Base-by-base conservation (phyloP, 2,329 filamentous ascomycete species). In the Lasiodiplodia hormozganensis region DNA sequence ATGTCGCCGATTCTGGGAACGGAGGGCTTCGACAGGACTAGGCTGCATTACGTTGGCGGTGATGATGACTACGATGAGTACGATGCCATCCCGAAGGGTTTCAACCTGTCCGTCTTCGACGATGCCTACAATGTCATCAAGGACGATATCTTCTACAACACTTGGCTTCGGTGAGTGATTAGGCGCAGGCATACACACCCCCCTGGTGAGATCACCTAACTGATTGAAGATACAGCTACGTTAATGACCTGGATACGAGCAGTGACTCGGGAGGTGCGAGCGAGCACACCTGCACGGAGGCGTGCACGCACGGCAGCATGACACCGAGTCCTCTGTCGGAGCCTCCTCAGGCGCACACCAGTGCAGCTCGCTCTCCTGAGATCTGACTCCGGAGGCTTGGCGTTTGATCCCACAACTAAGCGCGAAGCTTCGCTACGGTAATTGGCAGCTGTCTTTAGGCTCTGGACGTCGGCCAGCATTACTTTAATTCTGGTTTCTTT, bases 61-160 rank as follows among this genome's bases (percentile, higher is more conserved):
- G 8, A 38, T 21, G 51, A 54, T 14, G 38, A 54, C n/a, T 47
- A 60, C 11, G 47, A 56, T 2, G 68, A 51, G 12, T 38, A 43
- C 21, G 49, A 40, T 25, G 36, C 82, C 0, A 81, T 87, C 28
- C 82, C 87, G 0, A 76, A 78, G 0, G 77, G 70, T 0, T 91
- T 90, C 67, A 78, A 83, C 60, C 76, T 79, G 4, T 74, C 74
- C 0, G 82, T 90, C 2, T 91, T 91, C 72, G 87, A 90, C 72
- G 82, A 79, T 4, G 87, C 88, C 0, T 84, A 89, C 73, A 77
- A 78, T n/a, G 85, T 84, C 72, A 86, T 91, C 78, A 90, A 89
- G 76, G 89, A 90, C 69, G 82, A 91, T 6, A 88, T 91, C 2
- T 79, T 90, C 69, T 90, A 88, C 16, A 91, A 91, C 74, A 91